Evolutionary conservation across 495 filamentous ascomycete species (phyloP), one percentile per base, ranked within the genome.

Genomic region (Coniosporium apollinis): DNA sequence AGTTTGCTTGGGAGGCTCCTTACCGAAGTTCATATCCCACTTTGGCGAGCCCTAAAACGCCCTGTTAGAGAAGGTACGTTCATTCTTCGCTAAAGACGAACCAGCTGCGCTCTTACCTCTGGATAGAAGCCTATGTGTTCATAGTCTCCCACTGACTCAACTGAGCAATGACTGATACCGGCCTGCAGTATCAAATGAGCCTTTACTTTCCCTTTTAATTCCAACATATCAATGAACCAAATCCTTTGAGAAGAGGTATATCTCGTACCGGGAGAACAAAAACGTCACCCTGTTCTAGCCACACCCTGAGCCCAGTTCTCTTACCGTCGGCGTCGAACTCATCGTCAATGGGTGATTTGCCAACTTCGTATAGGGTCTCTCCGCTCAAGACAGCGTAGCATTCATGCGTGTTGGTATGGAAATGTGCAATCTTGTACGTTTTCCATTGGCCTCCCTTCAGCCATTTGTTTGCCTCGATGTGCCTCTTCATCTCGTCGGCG

Each of bases 61-160:
- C 45, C 48, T 54, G 32, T n/a, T n/a, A n/a, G n/a, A n/a, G n/a
- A n/a, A n/a, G n/a, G n/a, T n/a, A n/a, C n/a, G n/a, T n/a, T n/a
- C n/a, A n/a, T n/a, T n/a, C n/a, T n/a, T n/a, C n/a, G n/a, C n/a
- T n/a, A n/a, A n/a, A n/a, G n/a, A n/a, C n/a, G 28, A 22, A 21
- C 9, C 22, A 31, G 11, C 5, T 30, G 16, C 25, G 18, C 37
- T n/a, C 35, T 22, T 44, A 52, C 55, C 40, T 57, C 37, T 10
- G 57, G 57, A 49, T 60, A 58, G 4, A 58, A 34, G 5, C 55
- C 57, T 9, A 60, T 37, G 42, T 60, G 57, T 30, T 55, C 51
- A 37, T 58, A 60, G 19, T 50, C 57, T 2, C 33, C 44, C n/a
- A 49, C 50, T 9, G 43, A 48, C 26, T 48, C 31, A 2, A 54